These are phyloP conservation scores for Strobilomyces echinocephalus DNA, from an alignment of 768 basidiomycete genomes.

Conservation along the genomic window DNA sequence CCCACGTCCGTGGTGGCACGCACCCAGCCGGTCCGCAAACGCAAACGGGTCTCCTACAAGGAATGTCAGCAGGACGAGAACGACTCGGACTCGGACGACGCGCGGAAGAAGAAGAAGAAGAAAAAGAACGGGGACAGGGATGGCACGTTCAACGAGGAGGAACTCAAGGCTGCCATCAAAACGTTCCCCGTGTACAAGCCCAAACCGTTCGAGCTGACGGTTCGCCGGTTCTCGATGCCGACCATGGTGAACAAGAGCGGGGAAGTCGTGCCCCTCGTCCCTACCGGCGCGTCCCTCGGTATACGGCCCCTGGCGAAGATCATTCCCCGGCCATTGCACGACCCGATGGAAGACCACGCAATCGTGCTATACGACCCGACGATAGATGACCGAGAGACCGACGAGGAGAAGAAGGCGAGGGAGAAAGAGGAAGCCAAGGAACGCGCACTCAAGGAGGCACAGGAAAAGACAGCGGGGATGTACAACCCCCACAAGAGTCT, in stretches of 20 bases:
- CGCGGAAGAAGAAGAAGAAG: constrained; percentile 52
- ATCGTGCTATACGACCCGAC: constrained; percentile 98
- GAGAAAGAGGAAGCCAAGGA: constrained; percentile 70
- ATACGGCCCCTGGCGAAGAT: constrained; percentile 75
- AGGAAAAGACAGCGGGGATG: constrained; percentile 66
- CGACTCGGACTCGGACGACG: constrained; percentile 51
- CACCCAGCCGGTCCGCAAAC: constrained; percentile 68
- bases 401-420: constrained; percentile 73
- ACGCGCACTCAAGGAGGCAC: constrained; percentile 57
- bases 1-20: constrained; percentile 53
- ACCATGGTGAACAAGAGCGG: constrained; percentile 72
- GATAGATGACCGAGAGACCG: constrained; percentile 86
- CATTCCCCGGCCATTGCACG: constrained; percentile 88
- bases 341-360: constrained; percentile 97
- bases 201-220: constrained; percentile 61
- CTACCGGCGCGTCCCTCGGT: constrained; percentile 76
- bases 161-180: constrained; percentile 55
- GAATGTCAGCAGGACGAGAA: constrained; percentile 56
- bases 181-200: constrained; percentile 78
- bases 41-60: constrained; percentile 86
- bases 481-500: constrained; percentile 93
- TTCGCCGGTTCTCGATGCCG: constrained; percentile 79
- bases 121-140: constrained; percentile 59
- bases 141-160: constrained; percentile 59
- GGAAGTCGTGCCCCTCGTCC: constrained; percentile 46